These are phyloP conservation scores for Hyaloperonospora brassicae DNA, from an alignment of 352 stramenopile genomes.

Conservation along the genomic window DNA sequence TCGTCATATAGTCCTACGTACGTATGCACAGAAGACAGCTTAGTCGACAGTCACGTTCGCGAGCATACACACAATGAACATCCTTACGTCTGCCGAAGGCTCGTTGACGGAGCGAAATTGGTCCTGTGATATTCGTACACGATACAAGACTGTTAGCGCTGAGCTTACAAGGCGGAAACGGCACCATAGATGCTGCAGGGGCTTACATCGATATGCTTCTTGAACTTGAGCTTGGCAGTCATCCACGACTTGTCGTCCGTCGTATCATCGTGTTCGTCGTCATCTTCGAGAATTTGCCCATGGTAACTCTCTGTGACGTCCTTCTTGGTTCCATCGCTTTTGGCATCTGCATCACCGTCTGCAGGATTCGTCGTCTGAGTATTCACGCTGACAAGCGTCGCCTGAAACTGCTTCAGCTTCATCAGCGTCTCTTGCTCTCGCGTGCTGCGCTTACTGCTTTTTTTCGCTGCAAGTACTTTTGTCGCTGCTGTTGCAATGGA, in stretches of 20 bases:
- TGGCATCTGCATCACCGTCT: not conserved
- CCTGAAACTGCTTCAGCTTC: conserved; percentile 59
- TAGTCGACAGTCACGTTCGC: not conserved
- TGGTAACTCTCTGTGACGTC: conserved; percentile 35
- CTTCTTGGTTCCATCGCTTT: conserved; percentile 8
- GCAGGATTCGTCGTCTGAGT: conserved; percentile 6
- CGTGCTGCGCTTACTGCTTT: conserved; percentile 35
- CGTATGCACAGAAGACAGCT: not conserved
- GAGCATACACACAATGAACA: not conserved
- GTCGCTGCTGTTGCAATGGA: conserved; percentile 62
- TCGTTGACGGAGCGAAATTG: conserved; percentile 60
- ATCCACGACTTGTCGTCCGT: conserved; percentile 69
- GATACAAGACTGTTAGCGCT: conserved; percentile 4
- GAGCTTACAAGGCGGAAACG: not conserved
- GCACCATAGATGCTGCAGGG: not conserved
- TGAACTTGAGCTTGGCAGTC: conserved; percentile 84
- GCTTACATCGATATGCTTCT: conserved; percentile 82
- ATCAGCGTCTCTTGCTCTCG: conserved; percentile 65
- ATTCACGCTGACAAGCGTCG: conserved; percentile 40
- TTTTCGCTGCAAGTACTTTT: conserved; percentile 69
- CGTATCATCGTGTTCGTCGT: conserved; percentile 29
- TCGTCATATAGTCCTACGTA: conserved; percentile 60
- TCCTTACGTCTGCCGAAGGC: conserved; percentile 41
- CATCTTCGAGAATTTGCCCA: conserved; percentile 53
- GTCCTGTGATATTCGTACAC: conserved; percentile 33